phyloP scores from a whole-genome alignment of 1,139 yeast genomes.

The Arxiozyma slooffiae region DNA sequence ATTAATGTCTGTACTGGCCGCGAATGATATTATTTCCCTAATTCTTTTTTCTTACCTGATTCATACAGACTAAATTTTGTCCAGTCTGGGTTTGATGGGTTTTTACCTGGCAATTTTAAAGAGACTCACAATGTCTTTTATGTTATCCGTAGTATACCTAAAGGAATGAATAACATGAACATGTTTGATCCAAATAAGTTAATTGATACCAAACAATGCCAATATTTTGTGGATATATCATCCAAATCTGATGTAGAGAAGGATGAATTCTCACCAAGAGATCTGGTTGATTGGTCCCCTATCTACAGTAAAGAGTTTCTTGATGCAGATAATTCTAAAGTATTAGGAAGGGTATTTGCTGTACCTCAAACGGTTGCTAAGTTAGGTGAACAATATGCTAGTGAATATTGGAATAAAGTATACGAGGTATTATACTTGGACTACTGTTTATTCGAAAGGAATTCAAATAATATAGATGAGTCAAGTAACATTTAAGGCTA shows the following conservation, averaged over 20 bases:
- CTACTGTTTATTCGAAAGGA: constrained; percentile 25
- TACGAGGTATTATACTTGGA: constrained; percentile 20
- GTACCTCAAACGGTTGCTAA: constrained; percentile 28
- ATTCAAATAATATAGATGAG: not conserved
- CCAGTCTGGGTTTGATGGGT: constrained; percentile 71
- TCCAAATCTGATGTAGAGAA: constrained; percentile 11
- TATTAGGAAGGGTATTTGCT: constrained; percentile 35
- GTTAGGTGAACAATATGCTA: constrained; percentile 8
- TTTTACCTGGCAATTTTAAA: constrained; percentile 76
- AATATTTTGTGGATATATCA: constrained; percentile 48
- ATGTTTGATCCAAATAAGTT: constrained; percentile 47
- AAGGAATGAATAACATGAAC: constrained; percentile 66
- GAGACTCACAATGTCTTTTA: constrained; percentile 34
- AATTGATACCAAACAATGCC: constrained; percentile 39
- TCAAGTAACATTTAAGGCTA: not conserved
- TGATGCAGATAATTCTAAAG: constrained; percentile 31
- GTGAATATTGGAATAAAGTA: constrained; percentile 14
- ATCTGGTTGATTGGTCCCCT: constrained; percentile 25
- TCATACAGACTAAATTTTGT: constrained; percentile 56
- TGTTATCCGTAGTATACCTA: constrained; percentile 37
- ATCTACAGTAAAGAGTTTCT: constrained; percentile 32
- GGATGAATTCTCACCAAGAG: constrained; percentile 23
- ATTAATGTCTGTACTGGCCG: constrained; percentile 75
- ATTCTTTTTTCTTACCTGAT: constrained; percentile 67
- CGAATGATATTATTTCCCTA: constrained; percentile 92